These are phyloP conservation scores for Cladosporium sp. DNA, from an alignment of 2,329 filamentous ascomycete genomes.

Conservation along the genomic window DNA sequence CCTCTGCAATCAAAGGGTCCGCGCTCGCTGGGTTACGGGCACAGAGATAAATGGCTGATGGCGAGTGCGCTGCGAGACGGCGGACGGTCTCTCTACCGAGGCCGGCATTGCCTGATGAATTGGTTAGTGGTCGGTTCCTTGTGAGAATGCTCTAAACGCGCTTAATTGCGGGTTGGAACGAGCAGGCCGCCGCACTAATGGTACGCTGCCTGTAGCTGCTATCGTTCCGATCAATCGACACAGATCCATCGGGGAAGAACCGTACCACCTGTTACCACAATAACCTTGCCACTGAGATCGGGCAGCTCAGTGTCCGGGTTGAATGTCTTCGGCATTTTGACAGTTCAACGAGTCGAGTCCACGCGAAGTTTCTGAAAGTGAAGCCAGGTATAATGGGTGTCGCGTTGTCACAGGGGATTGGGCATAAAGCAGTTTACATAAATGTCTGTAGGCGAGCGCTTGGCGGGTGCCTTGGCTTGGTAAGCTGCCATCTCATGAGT, in stretches of 20 bases:
- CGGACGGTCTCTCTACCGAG: slow-evolving; percentile 45
- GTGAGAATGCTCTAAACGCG: too few species aligned
- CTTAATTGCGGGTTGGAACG: too few species aligned
- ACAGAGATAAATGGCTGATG: slow-evolving; percentile 44
- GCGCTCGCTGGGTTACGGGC: slow-evolving; percentile 42
- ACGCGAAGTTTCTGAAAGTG: background rate
- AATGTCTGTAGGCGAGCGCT: too few species aligned
- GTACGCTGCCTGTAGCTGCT: too few species aligned
- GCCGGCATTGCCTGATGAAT: slow-evolving; percentile 37
- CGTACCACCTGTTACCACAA: slow-evolving; percentile 40
- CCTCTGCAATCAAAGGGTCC: slow-evolving; percentile 36
- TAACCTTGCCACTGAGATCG: slow-evolving; percentile 38
- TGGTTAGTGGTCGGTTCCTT: background rate
- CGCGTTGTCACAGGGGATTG: too few species aligned
- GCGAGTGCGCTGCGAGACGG: slow-evolving; percentile 42
- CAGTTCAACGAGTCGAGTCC: background rate
- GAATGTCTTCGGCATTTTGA: background rate
- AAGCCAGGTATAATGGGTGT: background rate
- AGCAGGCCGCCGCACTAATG: too few species aligned
- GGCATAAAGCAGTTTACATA: too few species aligned
- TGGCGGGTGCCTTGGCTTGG: too few species aligned
- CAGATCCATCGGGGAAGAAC: background rate
- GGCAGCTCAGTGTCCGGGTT: slow-evolving; percentile 32
- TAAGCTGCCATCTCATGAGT: too few species aligned
- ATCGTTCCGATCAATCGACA: too few species aligned